phyloP scores from a whole-genome alignment of 2,329 filamentous ascomycete species.

The Diaporthe sp. region DNA sequence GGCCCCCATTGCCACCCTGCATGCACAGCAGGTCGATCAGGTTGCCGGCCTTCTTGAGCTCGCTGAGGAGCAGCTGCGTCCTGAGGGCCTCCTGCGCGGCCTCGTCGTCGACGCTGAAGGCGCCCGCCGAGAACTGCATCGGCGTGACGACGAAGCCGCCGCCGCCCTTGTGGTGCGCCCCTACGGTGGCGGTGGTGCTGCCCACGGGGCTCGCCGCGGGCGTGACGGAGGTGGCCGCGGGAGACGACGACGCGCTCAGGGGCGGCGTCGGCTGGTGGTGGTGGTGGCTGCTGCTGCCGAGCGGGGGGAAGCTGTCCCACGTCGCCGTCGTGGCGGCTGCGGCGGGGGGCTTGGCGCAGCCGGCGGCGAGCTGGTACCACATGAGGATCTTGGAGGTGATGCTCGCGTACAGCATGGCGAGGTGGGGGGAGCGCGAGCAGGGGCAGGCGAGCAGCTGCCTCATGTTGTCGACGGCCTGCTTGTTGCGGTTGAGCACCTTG shows the following conservation, averaged over 20 bases:
- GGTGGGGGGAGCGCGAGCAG: constrained; percentile 39
- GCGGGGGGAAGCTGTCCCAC: constrained; percentile 39
- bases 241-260: constrained; percentile 37
- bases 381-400: constrained; percentile 42
- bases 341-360: constrained; percentile 34
- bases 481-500: constrained; percentile 41
- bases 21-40: constrained; percentile 40
- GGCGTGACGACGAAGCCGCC: constrained; percentile 38
- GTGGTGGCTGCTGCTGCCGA: constrained; percentile 2
- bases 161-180: not conserved
- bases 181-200: not conserved
- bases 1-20: constrained; percentile 35
- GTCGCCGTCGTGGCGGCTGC: constrained; percentile 9
- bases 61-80: constrained; percentile 39
- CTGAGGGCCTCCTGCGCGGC: constrained; percentile 38
- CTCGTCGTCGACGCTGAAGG: constrained; percentile 41
- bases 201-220: constrained; percentile 28
- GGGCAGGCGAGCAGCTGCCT: constrained; percentile 39
- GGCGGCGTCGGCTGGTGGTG: constrained; percentile 37
- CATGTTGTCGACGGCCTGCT: constrained; percentile 41
- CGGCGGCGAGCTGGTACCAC: constrained; percentile 41
- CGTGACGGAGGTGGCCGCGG: constrained; percentile 31
- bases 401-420: constrained; percentile 40
- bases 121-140: constrained; percentile 40
- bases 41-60: constrained; percentile 40